Conservation (phyloP, 768 basidiomycete species). For the Leccinum subtestaceum region DNA sequence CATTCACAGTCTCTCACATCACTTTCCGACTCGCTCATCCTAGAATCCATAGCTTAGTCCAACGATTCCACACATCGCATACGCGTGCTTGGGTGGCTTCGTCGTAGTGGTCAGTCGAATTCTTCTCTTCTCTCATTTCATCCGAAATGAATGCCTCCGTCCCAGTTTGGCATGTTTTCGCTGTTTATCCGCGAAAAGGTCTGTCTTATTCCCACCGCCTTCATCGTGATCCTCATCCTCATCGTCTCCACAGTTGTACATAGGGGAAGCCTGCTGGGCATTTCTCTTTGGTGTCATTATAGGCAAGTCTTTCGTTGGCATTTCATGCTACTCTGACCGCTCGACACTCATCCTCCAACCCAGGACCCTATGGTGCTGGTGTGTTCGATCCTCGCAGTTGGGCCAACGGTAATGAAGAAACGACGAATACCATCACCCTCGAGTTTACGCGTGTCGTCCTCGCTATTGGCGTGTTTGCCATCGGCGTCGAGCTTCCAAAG, state of each 20-base stretch:
- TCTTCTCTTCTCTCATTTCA: background rate
- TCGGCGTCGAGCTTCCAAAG: conserved; percentile 96
- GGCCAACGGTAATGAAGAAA: conserved; percentile 48
- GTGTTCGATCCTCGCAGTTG: conserved; percentile 82
- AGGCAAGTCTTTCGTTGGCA: conserved; percentile 42
- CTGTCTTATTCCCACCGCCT: conserved; percentile 10
- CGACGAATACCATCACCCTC: conserved; percentile 75
- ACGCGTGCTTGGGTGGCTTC: conserved; percentile 79
- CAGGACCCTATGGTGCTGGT: conserved; percentile 79
- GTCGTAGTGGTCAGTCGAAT: conserved; percentile 60
- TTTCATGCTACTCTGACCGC: conserved; percentile 5
- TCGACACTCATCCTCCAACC: background rate
- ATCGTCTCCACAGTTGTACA: conserved; percentile 57
- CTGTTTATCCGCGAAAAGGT: conserved; percentile 87
- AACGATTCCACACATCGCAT: conserved; percentile 69
- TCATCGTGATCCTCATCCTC: conserved; percentile 6
- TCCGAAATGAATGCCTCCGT: background rate
- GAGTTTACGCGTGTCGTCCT: conserved; percentile 90
- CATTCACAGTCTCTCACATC: background rate
- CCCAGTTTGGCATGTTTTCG: conserved; percentile 92
- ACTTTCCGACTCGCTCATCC: conserved; percentile 1
- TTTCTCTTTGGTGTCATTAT: conserved; percentile 92
- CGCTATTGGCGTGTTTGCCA: conserved; percentile 95
- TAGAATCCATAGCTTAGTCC: conserved; percentile 38
- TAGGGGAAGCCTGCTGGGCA: conserved; percentile 96